Evolutionary conservation across 331 rosid species (phyloP), one percentile per base, ranked within the genome.

Genomic region (Malus hybrid): DNA sequence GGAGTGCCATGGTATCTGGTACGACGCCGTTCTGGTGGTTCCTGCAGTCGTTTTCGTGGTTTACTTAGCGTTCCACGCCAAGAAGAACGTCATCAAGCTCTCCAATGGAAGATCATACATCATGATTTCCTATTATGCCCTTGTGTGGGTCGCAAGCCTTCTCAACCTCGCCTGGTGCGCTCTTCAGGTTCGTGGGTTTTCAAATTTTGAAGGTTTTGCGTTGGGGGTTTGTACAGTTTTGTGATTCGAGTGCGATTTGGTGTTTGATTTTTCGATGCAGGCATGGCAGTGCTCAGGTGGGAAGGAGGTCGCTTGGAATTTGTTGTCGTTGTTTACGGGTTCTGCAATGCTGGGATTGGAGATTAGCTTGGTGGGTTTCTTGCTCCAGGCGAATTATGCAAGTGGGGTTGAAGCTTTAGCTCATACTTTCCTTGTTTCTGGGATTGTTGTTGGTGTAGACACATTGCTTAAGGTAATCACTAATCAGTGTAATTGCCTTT

Each of bases 251-350:
- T 67, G 10, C 19, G 28, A 54, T 66, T 44, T 19, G 54, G 52
- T 52, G 73, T 19, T 71, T 42, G 73, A 36, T 50, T 61, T 15
- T 68, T 19, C 13, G 16, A 22, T 48, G 54, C 33, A 90, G 98
- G 73, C 79, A 66, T 89, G 93, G 98, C 87, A 89, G 52, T 88
- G 98, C 82, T 79, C 95, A 71, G 87, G 85, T 8, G 90, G 90
- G 65, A 90, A 93, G 84, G 84, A 73, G 79, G 73, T 80, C 33
- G 84, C 77, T 15, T 90, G 98, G 96, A 85, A 90, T 81, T 18
- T 90, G 20, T 76, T 93, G 65, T 83, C 91, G 0, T 72, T 90
- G 78, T 89, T 86, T 75, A 90, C 96, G 6, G 73, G 82, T 18
- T 83, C 86, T 5, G 93, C 93, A 52, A 87, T 89, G 83, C 83